Percentiles rank a stretch among this genome's conserved stretches.
Conservation (phyloP, 164 flowering plant genomes). For the Liriodendron chinense region DNA sequence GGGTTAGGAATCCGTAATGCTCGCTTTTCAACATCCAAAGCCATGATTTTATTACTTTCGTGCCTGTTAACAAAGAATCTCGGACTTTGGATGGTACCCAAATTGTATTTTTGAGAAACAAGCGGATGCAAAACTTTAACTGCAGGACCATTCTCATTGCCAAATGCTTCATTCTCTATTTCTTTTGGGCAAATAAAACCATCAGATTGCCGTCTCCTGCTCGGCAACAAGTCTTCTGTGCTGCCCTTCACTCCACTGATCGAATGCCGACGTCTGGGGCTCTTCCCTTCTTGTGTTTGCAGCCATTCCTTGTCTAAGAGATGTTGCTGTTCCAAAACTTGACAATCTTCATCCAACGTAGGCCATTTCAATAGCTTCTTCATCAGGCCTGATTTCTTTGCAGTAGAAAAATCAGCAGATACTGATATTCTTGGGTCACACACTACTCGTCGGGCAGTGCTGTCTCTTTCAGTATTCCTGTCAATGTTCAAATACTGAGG, state of each 20-base stretch:
- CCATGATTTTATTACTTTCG: constrained; percentile 32
- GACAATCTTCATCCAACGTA: constrained; percentile 38
- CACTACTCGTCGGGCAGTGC: constrained; percentile 16
- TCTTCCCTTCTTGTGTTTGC: constrained; percentile 35
- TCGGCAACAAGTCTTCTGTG: constrained; percentile 39
- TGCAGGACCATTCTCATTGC: constrained; percentile 1
- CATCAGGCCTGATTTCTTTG: constrained; percentile 34
- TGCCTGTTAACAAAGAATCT: constrained; percentile 28
- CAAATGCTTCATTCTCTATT: constrained; percentile 34
- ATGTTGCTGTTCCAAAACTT: constrained; percentile 28
- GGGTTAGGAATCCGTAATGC: constrained; percentile 79
- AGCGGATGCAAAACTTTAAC: constrained; percentile 12
- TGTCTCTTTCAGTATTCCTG: constrained; percentile 16
- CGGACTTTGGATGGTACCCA: constrained; percentile 32
- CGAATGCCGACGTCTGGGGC: constrained; percentile 72
- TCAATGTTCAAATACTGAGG: neutral
- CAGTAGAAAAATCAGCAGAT: constrained; percentile 27
- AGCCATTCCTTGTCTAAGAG: constrained; percentile 35
- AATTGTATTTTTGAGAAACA: constrained; percentile 33
- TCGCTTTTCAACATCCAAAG: constrained; percentile 63
- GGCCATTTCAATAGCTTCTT: constrained; percentile 62
- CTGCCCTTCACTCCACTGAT: constrained; percentile 64
- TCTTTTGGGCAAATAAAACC: constrained; percentile 55
- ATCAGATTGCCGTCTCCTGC: constrained; percentile 74
- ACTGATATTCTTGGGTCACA: constrained; percentile 21